A percentile compares a stretch with the other conserved stretches of the same genome.
Conservation (phyloP, 1,284 basidiomycete species). For the Microbotryum silenes-acaulis region DNA sequence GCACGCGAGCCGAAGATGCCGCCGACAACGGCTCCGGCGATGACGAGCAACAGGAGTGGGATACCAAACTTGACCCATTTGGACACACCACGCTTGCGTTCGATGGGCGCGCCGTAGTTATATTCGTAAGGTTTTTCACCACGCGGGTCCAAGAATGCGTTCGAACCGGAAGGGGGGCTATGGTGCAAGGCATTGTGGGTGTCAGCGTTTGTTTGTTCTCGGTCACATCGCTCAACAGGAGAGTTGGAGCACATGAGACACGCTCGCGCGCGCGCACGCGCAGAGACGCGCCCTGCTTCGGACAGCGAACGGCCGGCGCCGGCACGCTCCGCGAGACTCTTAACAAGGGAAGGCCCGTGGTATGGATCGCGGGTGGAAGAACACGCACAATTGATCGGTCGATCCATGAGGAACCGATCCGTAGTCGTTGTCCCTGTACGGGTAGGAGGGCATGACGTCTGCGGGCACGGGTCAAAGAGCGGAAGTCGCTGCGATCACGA, state of each 20-base stretch:
- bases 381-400: not conserved
- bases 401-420: not conserved
- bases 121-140: slow-evolving; percentile 2
- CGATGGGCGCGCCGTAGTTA: not conserved
- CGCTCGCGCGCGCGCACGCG: not conserved
- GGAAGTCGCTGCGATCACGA: too few species aligned
- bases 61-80: slow-evolving; percentile 9
- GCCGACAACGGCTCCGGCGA: slow-evolving; percentile 27
- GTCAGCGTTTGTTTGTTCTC: not conserved
- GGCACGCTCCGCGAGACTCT: not conserved
- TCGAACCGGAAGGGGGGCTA: slow-evolving; percentile 3
- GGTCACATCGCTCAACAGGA: too few species aligned
- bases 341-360: too few species aligned
- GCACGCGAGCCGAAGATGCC: slow-evolving; percentile 26
- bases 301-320: not conserved
- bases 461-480: too few species aligned
- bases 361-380: too few species aligned
- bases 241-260: not conserved
- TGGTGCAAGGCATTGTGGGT: not conserved
- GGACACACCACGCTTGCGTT: slow-evolving; percentile 2
- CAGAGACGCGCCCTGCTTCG: not conserved
- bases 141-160: not conserved
- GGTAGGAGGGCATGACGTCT: too few species aligned
- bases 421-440: too few species aligned
- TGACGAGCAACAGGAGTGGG: slow-evolving; percentile 11